These are phyloP conservation scores for Colletotrichum viniferum DNA, from an alignment of 2,329 filamentous ascomycete species.

Conservation along the genomic window DNA sequence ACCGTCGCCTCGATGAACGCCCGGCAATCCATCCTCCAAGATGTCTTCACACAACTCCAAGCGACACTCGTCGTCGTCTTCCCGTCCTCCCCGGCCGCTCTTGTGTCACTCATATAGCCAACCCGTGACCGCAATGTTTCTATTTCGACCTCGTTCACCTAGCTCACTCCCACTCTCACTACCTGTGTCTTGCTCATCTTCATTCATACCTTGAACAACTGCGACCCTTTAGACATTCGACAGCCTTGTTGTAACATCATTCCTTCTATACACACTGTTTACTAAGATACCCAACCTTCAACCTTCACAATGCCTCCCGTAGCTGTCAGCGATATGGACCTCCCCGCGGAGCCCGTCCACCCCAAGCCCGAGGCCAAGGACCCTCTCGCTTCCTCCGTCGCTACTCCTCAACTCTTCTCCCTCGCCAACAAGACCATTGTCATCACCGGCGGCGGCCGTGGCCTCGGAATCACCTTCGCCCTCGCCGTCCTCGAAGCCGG, in stretches of 20 bases:
- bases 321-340: constrained; percentile 32
- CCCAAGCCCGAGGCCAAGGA: constrained; percentile 32
- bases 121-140: neutral
- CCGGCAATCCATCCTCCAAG: neutral
- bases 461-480: constrained; percentile 54
- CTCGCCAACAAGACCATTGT: constrained; percentile 47
- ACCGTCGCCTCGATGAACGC: neutral
- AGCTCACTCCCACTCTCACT: neutral
- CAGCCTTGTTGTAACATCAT: neutral
- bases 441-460: constrained; percentile 56
- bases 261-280: neutral
- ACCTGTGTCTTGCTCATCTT: neutral
- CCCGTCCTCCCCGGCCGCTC: neutral
- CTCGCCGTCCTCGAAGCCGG: constrained; percentile 53
- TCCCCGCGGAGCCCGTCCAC: constrained; percentile 26
- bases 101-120: neutral
- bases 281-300: neutral
- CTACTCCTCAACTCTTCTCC: constrained; percentile 44
- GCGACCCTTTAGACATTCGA: neutral
- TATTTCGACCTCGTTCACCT: neutral
- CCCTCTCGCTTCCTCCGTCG: constrained; percentile 31
- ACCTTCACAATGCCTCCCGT: constrained; percentile 22
- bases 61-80: neutral
- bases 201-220: neutral
- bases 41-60: constrained; percentile 11